Evolutionary conservation across 495 filamentous ascomycete species (phyloP).

Genomic region (Cairneyella variabilis): DNA sequence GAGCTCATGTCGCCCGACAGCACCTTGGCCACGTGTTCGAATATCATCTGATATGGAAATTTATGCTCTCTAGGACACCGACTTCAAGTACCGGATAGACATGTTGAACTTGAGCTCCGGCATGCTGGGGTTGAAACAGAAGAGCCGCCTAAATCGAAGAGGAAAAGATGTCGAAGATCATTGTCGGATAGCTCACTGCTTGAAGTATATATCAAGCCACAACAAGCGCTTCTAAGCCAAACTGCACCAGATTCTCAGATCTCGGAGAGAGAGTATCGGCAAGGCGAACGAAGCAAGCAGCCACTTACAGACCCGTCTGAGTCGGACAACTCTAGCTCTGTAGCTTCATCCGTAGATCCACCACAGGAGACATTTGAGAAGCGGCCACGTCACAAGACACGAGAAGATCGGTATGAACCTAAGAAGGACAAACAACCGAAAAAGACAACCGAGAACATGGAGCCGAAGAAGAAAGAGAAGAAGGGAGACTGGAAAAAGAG

Average conservation of each 20-base stretch:
- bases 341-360: not conserved
- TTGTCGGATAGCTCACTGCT: slow-evolving; percentile 29
- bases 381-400: slow-evolving; percentile 58
- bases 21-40: no score
- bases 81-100: not conserved
- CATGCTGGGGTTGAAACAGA: not conserved
- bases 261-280: no score
- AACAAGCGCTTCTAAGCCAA: not conserved
- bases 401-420: slow-evolving; percentile 50
- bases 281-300: no score
- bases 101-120: not conserved
- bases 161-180: slow-evolving; percentile 19
- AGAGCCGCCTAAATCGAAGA: not conserved
- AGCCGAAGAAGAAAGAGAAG: slow-evolving; percentile 16
- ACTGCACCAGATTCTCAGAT: not conserved
- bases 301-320: not conserved
- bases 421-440: slow-evolving; percentile 31
- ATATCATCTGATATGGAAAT: no score
- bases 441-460: slow-evolving; percentile 31
- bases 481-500: slow-evolving; percentile 28
- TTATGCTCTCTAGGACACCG: no score
- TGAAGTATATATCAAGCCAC: slow-evolving; percentile 14
- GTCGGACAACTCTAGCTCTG: not conserved
- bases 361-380: slow-evolving; percentile 46
- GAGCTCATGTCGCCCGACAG: not conserved